These are phyloP conservation scores for Conidiobolus incongruus DNA, from an alignment of 371 early-diverging fungal genomes.

Conservation along the genomic window DNA sequence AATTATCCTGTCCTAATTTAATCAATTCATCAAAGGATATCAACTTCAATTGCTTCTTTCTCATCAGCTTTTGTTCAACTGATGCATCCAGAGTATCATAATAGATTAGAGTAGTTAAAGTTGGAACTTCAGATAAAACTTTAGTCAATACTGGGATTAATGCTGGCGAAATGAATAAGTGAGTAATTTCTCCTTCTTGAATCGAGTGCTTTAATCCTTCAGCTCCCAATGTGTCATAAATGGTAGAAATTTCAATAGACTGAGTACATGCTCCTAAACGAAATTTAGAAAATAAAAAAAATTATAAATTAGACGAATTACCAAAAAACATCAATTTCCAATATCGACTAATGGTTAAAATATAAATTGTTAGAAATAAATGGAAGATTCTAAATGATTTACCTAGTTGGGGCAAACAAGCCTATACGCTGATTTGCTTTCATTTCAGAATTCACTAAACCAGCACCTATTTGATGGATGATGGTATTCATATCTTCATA, in stretches of 20 bases:
- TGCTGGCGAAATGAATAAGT: slow-evolving; percentile 60
- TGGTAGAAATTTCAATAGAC: slow-evolving; percentile 52
- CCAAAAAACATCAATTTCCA: neutral
- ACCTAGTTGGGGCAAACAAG: slow-evolving; percentile 4
- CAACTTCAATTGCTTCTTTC: slow-evolving; percentile 15
- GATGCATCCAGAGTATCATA: slow-evolving; percentile 26
- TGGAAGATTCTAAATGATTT: neutral
- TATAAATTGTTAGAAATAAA: neutral
- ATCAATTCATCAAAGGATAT: slow-evolving; percentile 29
- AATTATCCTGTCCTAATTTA: slow-evolving; percentile 32
- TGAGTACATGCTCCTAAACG: slow-evolving; percentile 34
- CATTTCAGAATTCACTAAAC: slow-evolving; percentile 13
- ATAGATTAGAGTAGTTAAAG: slow-evolving; percentile 51
- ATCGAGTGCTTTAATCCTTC: slow-evolving; percentile 66
- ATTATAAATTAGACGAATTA: neutral
- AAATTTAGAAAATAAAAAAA: slow-evolving; percentile 5
- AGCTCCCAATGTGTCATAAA: slow-evolving; percentile 75
- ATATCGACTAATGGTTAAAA: slow-evolving; percentile 2
- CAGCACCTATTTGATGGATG: slow-evolving; percentile 28
- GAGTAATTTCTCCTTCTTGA: slow-evolving; percentile 55
- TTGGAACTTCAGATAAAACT: slow-evolving; percentile 29
- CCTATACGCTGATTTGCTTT: slow-evolving; percentile 1
- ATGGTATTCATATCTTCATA: slow-evolving; percentile 29
- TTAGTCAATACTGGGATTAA: slow-evolving; percentile 43
- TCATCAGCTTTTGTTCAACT: slow-evolving; percentile 13